These are phyloP conservation scores for Ceratocystis smalleyi DNA, from an alignment of 2,329 filamentous ascomycete species.

Conservation along the genomic window DNA sequence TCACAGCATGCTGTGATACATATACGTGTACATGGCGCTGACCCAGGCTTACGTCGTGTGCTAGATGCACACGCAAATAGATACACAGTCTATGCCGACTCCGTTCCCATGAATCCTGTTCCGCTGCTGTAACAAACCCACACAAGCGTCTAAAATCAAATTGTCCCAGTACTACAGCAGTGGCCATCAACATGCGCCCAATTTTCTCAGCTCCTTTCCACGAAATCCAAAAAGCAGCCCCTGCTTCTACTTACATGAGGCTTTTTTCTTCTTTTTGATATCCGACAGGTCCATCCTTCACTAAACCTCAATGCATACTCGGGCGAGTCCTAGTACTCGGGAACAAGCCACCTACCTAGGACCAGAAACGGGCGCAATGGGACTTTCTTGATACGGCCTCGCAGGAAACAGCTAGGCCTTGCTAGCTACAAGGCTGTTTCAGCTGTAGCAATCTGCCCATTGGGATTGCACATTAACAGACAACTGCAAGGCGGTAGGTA, in stretches of 20 bases:
- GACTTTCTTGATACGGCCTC: not conserved
- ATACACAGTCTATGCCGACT: not conserved
- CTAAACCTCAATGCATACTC: not conserved
- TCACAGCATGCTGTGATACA: not conserved
- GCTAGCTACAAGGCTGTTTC: too few species aligned
- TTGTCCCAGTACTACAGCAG: not conserved
- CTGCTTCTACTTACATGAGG: too few species aligned
- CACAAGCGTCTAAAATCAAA: not conserved
- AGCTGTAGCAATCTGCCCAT: too few species aligned
- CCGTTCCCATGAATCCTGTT: not conserved
- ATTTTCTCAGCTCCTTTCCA: not conserved
- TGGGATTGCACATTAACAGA: too few species aligned
- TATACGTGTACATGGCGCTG: not conserved
- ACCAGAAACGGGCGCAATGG: not conserved
- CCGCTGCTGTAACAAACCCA: not conserved
- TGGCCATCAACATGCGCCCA: not conserved
- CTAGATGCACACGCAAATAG: not conserved
- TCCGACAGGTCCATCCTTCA: not conserved
- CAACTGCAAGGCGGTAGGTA: too few species aligned
- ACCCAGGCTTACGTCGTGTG: not conserved
- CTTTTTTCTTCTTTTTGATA: too few species aligned
- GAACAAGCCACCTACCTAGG: not conserved
- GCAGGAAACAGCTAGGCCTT: not conserved
- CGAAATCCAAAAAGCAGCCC: not conserved
- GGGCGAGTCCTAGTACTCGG: not conserved